Percentiles rank a stretch among this genome's conserved stretches.
Evolutionary conservation across 805 yeast species (phyloP).

Genomic region (Henningerozyma blattae): DNA sequence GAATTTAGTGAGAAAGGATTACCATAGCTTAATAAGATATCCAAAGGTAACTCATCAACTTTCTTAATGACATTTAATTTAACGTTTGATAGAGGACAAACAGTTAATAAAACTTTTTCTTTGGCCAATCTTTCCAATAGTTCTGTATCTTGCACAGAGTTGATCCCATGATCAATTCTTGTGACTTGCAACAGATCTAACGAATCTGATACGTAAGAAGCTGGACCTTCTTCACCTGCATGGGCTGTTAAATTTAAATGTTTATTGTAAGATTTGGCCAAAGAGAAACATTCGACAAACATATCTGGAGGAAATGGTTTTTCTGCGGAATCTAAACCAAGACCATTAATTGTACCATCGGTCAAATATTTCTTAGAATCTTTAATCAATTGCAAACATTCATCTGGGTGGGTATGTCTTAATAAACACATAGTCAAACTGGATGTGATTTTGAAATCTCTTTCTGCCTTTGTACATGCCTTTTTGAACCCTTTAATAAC

Average conservation of each 20-base stretch:
- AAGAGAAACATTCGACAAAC: conserved; percentile 50
- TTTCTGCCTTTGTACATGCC: conserved; percentile 53
- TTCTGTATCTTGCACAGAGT: conserved; percentile 42
- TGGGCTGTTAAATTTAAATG: conserved; percentile 64
- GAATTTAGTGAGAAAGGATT: conserved; percentile 69
- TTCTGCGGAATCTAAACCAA: conserved; percentile 78
- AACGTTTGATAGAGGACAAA: conserved; percentile 72
- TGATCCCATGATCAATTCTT: conserved; percentile 75
- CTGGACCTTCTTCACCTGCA: conserved; percentile 84
- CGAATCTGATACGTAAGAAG: conserved; percentile 48
- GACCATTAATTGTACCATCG: conserved; percentile 53
- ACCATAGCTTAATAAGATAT: conserved; percentile 42
- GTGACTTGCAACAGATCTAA: conserved; percentile 47
- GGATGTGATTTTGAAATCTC: conserved; percentile 49
- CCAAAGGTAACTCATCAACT: conserved; percentile 56
- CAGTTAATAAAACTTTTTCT: conserved; percentile 45
- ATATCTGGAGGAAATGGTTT: conserved; percentile 64
- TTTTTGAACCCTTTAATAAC: conserved; percentile 56
- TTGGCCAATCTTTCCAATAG: conserved; percentile 46
- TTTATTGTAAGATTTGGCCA: conserved; percentile 36
- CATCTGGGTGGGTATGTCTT: conserved; percentile 56
- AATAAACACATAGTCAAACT: conserved; percentile 73
- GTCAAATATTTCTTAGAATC: conserved; percentile 39
- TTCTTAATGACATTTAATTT: conserved; percentile 63
- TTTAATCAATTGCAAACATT: conserved; percentile 47